Conservation (phyloP, 2,329 filamentous ascomycete genomes). For the Apiospora pterosperma region DNA sequence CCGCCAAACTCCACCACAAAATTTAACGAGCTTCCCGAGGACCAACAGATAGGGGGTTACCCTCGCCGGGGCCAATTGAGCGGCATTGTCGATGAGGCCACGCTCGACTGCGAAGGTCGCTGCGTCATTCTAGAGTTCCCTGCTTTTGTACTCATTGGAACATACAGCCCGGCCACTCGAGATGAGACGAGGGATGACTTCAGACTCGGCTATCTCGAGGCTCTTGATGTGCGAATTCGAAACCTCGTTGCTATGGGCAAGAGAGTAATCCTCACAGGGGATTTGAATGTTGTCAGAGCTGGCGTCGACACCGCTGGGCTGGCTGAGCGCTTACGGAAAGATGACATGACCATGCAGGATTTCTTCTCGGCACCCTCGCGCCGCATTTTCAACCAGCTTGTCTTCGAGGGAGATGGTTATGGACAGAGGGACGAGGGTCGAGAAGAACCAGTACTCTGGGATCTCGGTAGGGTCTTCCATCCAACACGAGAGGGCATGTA, state of each 20-base stretch:
- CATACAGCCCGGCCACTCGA: slow-evolving; percentile 87
- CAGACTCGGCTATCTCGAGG: slow-evolving; percentile 72
- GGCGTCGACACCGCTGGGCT: slow-evolving; percentile 75
- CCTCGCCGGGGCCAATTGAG: slow-evolving; percentile 66
- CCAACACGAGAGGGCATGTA: slow-evolving; percentile 84
- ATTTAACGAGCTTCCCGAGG: slow-evolving; percentile 71
- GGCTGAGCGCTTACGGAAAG: slow-evolving; percentile 68
- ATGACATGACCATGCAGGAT: slow-evolving; percentile 63
- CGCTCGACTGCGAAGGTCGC: slow-evolving; percentile 85
- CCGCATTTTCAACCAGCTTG: slow-evolving; percentile 80
- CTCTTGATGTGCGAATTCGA: slow-evolving; percentile 78
- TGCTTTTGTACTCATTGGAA: slow-evolving; percentile 87
- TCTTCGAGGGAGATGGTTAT: slow-evolving; percentile 67
- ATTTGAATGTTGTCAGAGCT: slow-evolving; percentile 74
- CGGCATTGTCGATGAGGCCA: slow-evolving; percentile 61
- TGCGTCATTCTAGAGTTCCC: slow-evolving; percentile 91
- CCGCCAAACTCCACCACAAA: slow-evolving; percentile 66
- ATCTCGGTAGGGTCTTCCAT: slow-evolving; percentile 80
- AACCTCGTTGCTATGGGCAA: slow-evolving; percentile 81
- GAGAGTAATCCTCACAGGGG: slow-evolving; percentile 79
- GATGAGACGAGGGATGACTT: slow-evolving; percentile 83
- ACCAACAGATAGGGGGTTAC: slow-evolving; percentile 85
- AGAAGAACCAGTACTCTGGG: slow-evolving; percentile 72
- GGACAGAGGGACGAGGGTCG: slow-evolving; percentile 66
- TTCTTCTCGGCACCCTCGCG: slow-evolving; percentile 71